A percentile compares a stretch with the other conserved stretches of the same genome.
phyloP scores from a whole-genome alignment of 2,329 filamentous ascomycete genomes.

The Sclerotinia subarctica region DNA sequence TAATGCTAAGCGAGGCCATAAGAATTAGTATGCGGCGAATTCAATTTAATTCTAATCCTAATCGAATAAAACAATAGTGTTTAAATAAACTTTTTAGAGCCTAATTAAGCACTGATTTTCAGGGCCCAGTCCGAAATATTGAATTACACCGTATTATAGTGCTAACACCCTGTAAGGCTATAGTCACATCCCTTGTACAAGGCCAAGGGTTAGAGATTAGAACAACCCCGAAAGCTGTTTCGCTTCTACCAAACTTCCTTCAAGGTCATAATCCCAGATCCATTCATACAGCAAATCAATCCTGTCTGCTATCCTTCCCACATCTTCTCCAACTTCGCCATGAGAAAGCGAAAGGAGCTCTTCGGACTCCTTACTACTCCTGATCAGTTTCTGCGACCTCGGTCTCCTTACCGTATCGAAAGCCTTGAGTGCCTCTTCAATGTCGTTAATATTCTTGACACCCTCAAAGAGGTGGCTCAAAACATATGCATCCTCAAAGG shows the following conservation, averaged over 20 bases:
- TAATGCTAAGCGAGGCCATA: too few species aligned
- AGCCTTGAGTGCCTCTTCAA: conserved; percentile 44
- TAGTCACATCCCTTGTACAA: too few species aligned
- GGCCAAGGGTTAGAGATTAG: background rate
- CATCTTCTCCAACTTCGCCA: conserved; percentile 39
- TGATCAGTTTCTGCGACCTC: conserved; percentile 24
- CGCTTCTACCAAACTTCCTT: conserved; percentile 40
- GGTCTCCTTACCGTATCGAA: conserved; percentile 48
- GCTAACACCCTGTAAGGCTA: too few species aligned
- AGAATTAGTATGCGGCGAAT: too few species aligned
- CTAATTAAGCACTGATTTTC: too few species aligned
- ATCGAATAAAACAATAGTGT: too few species aligned
- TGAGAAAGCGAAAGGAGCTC: conserved; percentile 41
- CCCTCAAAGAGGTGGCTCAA: conserved; percentile 45
- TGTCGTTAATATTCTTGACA: conserved; percentile 35
- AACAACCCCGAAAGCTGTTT: conserved; percentile 13
- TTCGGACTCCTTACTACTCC: conserved; percentile 27
- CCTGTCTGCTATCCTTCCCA: conserved; percentile 38
- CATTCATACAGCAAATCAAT: conserved; percentile 37
- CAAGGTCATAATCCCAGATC: conserved; percentile 39
- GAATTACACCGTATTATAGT: too few species aligned
- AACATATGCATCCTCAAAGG: conserved; percentile 52
- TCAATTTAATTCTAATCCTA: too few species aligned
- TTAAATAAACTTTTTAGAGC: too few species aligned
- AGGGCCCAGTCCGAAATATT: too few species aligned